phyloP scores from a whole-genome alignment of 176 grass and related monocot species.

The Carex littledalei region DNA sequence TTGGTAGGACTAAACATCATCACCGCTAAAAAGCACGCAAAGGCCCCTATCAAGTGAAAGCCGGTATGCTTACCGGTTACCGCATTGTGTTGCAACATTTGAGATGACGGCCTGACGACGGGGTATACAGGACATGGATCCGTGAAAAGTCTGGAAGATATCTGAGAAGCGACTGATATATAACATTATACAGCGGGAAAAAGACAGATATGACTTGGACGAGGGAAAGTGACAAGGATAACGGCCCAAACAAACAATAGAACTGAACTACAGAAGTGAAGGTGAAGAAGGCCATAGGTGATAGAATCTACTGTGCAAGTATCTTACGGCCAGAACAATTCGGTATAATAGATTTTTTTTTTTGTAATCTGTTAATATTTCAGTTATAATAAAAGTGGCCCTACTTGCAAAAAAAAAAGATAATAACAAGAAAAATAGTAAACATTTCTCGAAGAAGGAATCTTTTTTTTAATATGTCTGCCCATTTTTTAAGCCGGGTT shows the following conservation, averaged over 20 bases:
- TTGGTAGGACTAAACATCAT: background rate
- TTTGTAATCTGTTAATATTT: background rate
- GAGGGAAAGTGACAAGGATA: background rate
- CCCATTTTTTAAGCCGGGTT: too few species aligned
- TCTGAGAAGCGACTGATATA: background rate
- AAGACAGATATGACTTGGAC: too few species aligned
- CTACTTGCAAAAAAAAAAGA: background rate
- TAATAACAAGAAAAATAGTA: background rate
- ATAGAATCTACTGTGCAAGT: background rate
- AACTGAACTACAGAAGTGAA: too few species aligned
- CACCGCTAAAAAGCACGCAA: background rate
- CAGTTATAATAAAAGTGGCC: background rate
- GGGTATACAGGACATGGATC: background rate
- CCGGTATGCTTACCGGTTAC: background rate
- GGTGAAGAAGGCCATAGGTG: too few species aligned
- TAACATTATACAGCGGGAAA: background rate
- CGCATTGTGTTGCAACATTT: background rate
- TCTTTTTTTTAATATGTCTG: too few species aligned
- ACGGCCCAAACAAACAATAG: background rate
- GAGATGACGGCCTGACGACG: background rate
- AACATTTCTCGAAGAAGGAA: background rate
- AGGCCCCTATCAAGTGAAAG: background rate
- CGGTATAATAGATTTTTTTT: background rate
- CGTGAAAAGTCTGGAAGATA: background rate
- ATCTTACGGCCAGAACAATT: background rate